These are phyloP conservation scores for Porphyrellus sp. DNA, from an alignment of 1,284 basidiomycete genomes.

Conservation along the genomic window DNA sequence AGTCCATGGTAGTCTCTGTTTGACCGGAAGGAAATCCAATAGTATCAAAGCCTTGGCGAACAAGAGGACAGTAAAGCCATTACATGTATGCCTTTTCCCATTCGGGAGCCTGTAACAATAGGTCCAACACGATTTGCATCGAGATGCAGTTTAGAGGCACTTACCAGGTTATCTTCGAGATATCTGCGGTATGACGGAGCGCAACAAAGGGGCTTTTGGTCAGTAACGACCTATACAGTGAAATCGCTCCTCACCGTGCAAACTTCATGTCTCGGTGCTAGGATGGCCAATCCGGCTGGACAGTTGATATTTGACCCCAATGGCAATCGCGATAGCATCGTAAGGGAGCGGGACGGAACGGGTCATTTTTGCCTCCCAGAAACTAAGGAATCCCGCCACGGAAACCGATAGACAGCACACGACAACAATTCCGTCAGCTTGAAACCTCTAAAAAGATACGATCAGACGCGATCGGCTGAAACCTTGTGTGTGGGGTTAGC, in stretches of 20 bases:
- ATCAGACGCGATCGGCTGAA: slow-evolving; percentile 3
- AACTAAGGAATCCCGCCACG: not conserved
- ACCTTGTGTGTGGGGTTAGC: not conserved
- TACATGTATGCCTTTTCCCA: slow-evolving; percentile 84
- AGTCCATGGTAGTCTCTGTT: slow-evolving; percentile 69
- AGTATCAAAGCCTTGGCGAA: not conserved
- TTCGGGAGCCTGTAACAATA: slow-evolving; percentile 58
- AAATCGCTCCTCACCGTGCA: slow-evolving; percentile 40
- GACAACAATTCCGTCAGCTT: slow-evolving; percentile 8
- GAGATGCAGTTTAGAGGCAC: slow-evolving; percentile 5
- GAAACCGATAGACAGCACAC: slow-evolving; percentile 3
- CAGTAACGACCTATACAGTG: slow-evolving; percentile 1
- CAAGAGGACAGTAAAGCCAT: slow-evolving; percentile 19
- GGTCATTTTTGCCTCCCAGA: slow-evolving; percentile 10
- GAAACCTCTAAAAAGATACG: slow-evolving; percentile 15
- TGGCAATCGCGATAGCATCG: not conserved
- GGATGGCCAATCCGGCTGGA: not conserved
- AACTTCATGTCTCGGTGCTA: slow-evolving; percentile 47
- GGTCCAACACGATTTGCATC: not conserved
- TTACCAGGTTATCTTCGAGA: slow-evolving; percentile 66
- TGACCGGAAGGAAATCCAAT: not conserved
- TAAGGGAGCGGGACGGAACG: slow-evolving; percentile 16
- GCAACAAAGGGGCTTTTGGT: slow-evolving; percentile 2
- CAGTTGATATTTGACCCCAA: not conserved
- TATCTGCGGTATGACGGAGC: slow-evolving; percentile 41